Percentiles rank a stretch among this genome's conserved stretches.
These are phyloP conservation scores for Taphrina communis DNA, from an alignment of 1,139 yeast genomes.

Conservation along the genomic window DNA sequence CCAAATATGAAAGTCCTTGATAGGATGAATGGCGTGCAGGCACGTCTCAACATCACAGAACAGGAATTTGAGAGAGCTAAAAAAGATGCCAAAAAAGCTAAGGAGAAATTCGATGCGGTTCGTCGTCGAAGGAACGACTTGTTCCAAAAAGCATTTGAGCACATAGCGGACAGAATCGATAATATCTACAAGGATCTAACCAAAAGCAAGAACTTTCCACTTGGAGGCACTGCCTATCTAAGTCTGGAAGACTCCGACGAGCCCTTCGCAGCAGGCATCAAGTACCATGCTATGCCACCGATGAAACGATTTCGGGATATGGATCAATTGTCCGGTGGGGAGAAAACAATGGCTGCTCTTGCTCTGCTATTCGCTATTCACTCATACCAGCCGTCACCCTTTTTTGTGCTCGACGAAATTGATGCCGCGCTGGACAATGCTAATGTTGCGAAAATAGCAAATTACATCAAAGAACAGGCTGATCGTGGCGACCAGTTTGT, in stretches of 20 bases:
- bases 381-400: constrained; percentile 90
- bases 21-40: constrained; percentile 72
- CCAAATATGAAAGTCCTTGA: constrained; percentile 85
- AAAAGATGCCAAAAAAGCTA: constrained; percentile 63
- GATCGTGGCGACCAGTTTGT: constrained; percentile 86
- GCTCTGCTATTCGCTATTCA: constrained; percentile 91
- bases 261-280: constrained; percentile 81
- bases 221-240: constrained; percentile 92
- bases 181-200: constrained; percentile 87
- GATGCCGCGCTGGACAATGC: constrained; percentile 96
- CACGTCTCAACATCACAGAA: constrained; percentile 65
- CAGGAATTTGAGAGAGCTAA: constrained; percentile 69
- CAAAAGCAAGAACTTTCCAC: constrained; percentile 64
- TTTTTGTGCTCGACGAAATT: constrained; percentile 92
- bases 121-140: constrained; percentile 64
- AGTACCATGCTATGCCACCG: constrained; percentile 96
- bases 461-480: constrained; percentile 76
- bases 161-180: constrained; percentile 75
- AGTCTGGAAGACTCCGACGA: constrained; percentile 88
- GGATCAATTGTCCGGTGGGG: constrained; percentile 95
- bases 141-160: constrained; percentile 76
- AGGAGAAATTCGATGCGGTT: constrained; percentile 64
- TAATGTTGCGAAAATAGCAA: constrained; percentile 83
- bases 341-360: constrained; percentile 93
- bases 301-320: constrained; percentile 90